A percentile compares a stretch with the other conserved stretches of the same genome.
phyloP scores from a whole-genome alignment of 192 early-diverging fungal genomes.

The Backusella liffmaniae region DNA sequence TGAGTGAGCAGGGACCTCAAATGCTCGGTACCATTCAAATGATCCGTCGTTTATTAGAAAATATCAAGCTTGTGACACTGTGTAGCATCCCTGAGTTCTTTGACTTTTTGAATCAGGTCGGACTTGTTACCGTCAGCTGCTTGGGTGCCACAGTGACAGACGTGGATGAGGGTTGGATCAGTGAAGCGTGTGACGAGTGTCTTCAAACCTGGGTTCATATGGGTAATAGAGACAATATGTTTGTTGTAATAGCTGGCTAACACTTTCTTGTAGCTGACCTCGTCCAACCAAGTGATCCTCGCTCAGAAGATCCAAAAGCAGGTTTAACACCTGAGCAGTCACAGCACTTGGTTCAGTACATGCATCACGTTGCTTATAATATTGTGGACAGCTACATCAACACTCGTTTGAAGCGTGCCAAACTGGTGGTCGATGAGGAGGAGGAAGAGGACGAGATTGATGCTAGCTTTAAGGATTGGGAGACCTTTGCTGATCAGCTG shows the following conservation, averaged over 20 bases:
- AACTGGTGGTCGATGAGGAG: constrained; percentile 40
- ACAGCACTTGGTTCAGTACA: constrained; percentile 39
- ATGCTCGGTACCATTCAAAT: constrained; percentile 54
- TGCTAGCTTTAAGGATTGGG: constrained; percentile 59
- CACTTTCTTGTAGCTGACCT: background rate
- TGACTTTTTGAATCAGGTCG: constrained; percentile 57
- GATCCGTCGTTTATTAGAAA: constrained; percentile 54
- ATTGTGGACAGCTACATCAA: constrained; percentile 65
- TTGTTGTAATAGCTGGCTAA: background rate
- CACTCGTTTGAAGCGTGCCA: constrained; percentile 57
- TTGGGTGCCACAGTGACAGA: constrained; percentile 35
- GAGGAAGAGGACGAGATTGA: constrained; percentile 48
- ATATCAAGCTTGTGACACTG: constrained; percentile 46
- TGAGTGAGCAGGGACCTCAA: constrained; percentile 39
- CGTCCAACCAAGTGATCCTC: constrained; percentile 19
- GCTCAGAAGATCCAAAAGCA: background rate
- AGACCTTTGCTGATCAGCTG: constrained; percentile 73
- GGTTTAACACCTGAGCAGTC: constrained; percentile 17
- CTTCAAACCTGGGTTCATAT: constrained; percentile 61
- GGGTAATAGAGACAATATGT: constrained; percentile 26
- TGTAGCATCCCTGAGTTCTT: constrained; percentile 53
- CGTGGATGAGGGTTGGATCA: constrained; percentile 50
- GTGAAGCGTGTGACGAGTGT: constrained; percentile 62
- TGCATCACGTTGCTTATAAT: constrained; percentile 49
- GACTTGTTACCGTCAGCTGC: constrained; percentile 54